These are phyloP conservation scores for Chlorella variabilis DNA, from an alignment of 163 green algal genomes.

Conservation along the genomic window DNA sequence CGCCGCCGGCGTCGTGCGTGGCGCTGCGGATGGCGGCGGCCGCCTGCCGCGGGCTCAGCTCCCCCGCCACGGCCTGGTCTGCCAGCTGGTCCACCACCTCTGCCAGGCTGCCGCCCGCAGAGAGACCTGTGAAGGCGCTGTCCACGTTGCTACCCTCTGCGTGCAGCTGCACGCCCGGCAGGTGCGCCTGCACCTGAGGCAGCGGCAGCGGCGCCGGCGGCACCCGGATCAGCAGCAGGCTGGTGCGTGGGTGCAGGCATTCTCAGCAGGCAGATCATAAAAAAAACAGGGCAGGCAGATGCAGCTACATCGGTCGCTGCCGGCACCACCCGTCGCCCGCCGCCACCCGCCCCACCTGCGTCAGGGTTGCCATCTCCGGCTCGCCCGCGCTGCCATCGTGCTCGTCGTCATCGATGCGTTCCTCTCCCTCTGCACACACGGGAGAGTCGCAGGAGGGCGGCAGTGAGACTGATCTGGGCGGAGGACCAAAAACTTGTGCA, in stretches of 20 bases:
- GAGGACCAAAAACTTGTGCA: not conserved
- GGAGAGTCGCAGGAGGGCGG: not conserved
- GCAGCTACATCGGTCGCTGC: not conserved
- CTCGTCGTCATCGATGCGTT: not conserved
- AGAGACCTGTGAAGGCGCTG: constrained; percentile 18
- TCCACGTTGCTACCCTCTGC: constrained; percentile 18
- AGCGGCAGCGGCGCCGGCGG: not conserved
- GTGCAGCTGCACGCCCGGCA: not conserved
- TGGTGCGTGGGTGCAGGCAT: not conserved
- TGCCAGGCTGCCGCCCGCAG: constrained; percentile 10
- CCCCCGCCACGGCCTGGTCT: constrained; percentile 11
- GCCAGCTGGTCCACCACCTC: constrained; percentile 28
- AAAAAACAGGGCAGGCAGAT: not conserved
- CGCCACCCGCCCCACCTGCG: constrained; percentile 30
- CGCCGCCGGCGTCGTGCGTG: not conserved
- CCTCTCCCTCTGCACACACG: constrained; percentile 5
- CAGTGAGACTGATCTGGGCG: not conserved
- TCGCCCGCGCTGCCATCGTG: constrained; percentile 23
- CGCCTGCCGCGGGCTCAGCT: constrained; percentile 21
- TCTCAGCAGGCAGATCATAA: not conserved
- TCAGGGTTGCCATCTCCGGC: constrained; percentile 25
- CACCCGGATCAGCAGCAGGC: not conserved
- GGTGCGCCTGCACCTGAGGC: constrained; percentile 3
- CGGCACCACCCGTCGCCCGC: no score
- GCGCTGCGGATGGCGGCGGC: constrained; percentile 33